These are phyloP conservation scores for Nannochloropsis granulata DNA, from an alignment of 108 stramenopile genomes.

Conservation along the genomic window DNA sequence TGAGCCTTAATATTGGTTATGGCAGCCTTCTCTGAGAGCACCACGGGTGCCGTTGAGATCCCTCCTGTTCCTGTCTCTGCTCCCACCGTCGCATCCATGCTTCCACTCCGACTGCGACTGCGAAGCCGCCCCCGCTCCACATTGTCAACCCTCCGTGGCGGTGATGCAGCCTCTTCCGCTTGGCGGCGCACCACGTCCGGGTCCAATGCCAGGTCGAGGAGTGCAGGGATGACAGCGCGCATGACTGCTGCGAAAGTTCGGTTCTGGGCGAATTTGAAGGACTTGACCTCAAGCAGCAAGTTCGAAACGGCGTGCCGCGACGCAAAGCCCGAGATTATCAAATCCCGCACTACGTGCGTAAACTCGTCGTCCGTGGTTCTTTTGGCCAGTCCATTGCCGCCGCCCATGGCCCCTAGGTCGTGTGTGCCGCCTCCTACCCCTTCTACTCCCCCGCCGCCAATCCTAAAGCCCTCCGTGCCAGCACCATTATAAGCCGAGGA, in stretches of 20 bases:
- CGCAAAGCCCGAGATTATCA: constrained; percentile 15
- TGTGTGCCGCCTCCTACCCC: neutral
- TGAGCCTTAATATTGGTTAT: constrained; percentile 5
- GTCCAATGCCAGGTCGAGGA: neutral
- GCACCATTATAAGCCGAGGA: neutral
- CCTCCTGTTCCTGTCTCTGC: neutral
- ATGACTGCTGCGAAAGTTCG: neutral
- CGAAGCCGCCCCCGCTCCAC: constrained; percentile 1
- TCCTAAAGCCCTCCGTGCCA: neutral
- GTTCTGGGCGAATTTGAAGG: constrained; percentile 36
- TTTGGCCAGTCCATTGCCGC: neutral
- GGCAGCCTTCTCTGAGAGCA: constrained; percentile 14
- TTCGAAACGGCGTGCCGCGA: constrained; percentile 34
- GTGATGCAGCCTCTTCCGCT: neutral
- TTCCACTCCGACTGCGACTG: neutral
- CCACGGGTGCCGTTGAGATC: neutral
- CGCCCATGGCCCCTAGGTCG: too few relatives aligned
- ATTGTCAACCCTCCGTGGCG: neutral
- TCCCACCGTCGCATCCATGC: neutral
- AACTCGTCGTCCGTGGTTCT: constrained; percentile 11
- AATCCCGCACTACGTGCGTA: constrained; percentile 26
- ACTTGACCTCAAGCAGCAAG: constrained; percentile 35
- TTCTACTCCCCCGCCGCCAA: neutral
- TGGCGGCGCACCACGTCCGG: neutral
- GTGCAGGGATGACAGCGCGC: neutral